These are phyloP conservation scores for Diplodia corticola DNA, from an alignment of 2,329 filamentous ascomycete species.

Conservation along the genomic window DNA sequence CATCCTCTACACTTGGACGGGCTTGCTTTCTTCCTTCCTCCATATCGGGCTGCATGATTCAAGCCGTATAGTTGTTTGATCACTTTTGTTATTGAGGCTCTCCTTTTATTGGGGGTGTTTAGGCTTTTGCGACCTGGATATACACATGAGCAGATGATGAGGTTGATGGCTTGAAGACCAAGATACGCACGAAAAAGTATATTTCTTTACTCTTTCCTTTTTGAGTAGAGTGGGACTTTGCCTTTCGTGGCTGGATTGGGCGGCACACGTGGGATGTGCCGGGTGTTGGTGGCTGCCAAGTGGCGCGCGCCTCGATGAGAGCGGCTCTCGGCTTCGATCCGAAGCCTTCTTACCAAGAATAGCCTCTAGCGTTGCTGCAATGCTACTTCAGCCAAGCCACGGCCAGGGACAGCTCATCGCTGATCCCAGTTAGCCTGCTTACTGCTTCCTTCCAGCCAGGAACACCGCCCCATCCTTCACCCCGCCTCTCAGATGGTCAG, in stretches of 20 bases:
- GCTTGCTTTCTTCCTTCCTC: no score
- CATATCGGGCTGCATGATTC: no score
- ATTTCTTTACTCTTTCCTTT: background rate
- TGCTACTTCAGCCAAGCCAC: background rate
- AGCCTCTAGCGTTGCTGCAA: background rate
- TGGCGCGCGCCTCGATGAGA: background rate
- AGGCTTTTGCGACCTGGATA: no score
- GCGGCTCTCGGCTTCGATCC: background rate
- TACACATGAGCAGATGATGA: no score
- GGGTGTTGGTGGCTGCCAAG: background rate
- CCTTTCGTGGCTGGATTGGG: background rate
- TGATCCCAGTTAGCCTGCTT: background rate
- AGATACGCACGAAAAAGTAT: no score
- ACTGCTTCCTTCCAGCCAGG: background rate
- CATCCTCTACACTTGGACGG: background rate
- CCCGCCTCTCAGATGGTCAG: background rate
- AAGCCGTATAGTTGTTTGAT: no score
- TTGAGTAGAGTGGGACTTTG: background rate
- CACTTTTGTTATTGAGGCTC: no score
- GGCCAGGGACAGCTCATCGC: slow-evolving; percentile 1
- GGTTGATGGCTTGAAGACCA: no score
- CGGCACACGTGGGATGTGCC: background rate
- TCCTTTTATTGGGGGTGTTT: no score
- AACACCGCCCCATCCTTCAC: background rate
- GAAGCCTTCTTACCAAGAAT: background rate